A percentile compares a stretch with the other conserved stretches of the same genome.
Conservation (phyloP, 2,329 filamentous ascomycete genomes). For the Botrytis fabae region DNA sequence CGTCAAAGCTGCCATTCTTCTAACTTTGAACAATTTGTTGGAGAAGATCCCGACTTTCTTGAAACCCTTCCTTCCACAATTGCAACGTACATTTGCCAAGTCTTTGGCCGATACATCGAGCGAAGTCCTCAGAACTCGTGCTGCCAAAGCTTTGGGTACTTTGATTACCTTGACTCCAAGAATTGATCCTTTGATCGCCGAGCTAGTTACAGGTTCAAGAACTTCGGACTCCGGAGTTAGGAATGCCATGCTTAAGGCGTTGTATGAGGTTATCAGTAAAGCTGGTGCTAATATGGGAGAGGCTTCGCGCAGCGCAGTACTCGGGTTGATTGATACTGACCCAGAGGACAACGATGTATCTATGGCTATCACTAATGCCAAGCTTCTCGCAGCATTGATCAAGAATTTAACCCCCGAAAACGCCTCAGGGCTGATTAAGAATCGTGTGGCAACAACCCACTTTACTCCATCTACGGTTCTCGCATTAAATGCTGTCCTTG, state of each 20-base stretch:
- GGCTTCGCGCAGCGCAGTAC: slow-evolving; percentile 78
- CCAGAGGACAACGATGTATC: slow-evolving; percentile 70
- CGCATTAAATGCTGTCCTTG: slow-evolving; percentile 82
- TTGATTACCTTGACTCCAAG: slow-evolving; percentile 93
- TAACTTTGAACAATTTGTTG: slow-evolving; percentile 90
- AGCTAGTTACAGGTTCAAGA: slow-evolving; percentile 94
- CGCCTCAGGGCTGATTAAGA: slow-evolving; percentile 60
- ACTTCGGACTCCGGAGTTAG: slow-evolving; percentile 83
- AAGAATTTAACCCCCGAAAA: slow-evolving; percentile 78
- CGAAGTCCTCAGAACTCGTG: slow-evolving; percentile 80
- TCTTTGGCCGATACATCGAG: slow-evolving; percentile 91
- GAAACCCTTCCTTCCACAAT: slow-evolving; percentile 94
- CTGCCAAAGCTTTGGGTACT: slow-evolving; percentile 91
- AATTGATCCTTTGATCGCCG: slow-evolving; percentile 88
- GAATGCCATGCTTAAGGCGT: slow-evolving; percentile 93
- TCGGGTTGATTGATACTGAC: slow-evolving; percentile 86
- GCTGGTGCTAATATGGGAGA: slow-evolving; percentile 95
- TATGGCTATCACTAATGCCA: slow-evolving; percentile 88
- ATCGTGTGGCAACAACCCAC: slow-evolving; percentile 75
- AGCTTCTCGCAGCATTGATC: slow-evolving; percentile 83
- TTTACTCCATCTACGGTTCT: slow-evolving; percentile 79
- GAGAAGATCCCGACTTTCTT: slow-evolving; percentile 95
- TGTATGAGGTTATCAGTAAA: slow-evolving; percentile 96
- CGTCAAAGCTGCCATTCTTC: slow-evolving; percentile 90
- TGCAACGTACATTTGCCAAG: slow-evolving; percentile 96